Evolutionary conservation across 495 filamentous ascomycete genomes (phyloP).

Genomic region (Penicillium longicatenatum): DNA sequence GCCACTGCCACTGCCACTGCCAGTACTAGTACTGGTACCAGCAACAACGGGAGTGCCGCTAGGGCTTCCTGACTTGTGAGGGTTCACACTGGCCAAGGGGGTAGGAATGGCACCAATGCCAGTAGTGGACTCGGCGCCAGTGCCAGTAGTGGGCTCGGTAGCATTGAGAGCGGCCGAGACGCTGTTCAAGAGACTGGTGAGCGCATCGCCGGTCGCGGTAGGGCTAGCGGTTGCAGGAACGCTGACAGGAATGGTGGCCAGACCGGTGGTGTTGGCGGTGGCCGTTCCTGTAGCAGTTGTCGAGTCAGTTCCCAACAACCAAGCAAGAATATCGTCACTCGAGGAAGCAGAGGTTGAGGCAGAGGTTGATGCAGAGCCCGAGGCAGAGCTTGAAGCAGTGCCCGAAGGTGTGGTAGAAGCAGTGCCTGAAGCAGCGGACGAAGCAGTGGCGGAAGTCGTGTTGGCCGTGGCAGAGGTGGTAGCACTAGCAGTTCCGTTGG

Average conservation of each 20-base stretch:
- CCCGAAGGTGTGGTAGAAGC: background rate
- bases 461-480: background rate
- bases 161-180: constrained; percentile 14
- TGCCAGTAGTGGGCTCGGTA: background rate
- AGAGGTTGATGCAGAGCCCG: background rate
- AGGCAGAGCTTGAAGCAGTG: background rate
- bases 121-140: constrained; percentile 1
- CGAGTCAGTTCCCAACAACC: background rate
- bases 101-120: constrained; percentile 24
- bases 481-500: constrained; percentile 10
- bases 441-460: constrained; percentile 14
- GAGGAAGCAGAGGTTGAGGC: background rate
- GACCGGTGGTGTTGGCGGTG: constrained; percentile 8
- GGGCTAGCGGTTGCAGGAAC: constrained; percentile 27
- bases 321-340: constrained; percentile 4
- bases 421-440: background rate
- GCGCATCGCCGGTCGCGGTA: constrained; percentile 12
- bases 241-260: constrained; percentile 26
- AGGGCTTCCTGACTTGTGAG: constrained; percentile 17
- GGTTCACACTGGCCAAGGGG: constrained; percentile 7
- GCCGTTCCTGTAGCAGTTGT: constrained; percentile 4
- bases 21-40: background rate
- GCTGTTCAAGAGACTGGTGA: constrained; percentile 10
- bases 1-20: background rate
- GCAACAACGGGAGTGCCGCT: constrained; percentile 14